A percentile compares a stretch with the other conserved stretches of the same genome.
phyloP scores from a whole-genome alignment of 768 basidiomycete genomes.

The Cystoderma amianthinum region DNA sequence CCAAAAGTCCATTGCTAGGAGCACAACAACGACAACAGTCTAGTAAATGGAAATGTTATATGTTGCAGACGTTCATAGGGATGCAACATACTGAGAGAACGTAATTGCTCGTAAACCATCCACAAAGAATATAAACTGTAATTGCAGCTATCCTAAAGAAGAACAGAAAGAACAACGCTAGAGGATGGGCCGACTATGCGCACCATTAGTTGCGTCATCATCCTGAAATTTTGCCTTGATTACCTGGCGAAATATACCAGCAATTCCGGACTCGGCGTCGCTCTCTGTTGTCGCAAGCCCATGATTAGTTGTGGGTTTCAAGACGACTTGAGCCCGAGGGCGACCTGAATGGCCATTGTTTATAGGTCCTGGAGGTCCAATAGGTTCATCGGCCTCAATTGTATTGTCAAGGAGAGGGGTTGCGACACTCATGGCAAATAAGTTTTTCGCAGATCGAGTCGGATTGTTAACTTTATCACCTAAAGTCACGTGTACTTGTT shows the following conservation, averaged over 20 bases:
- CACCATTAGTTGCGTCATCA: background rate
- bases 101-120: slow-evolving; percentile 84
- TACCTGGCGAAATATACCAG: slow-evolving; percentile 76
- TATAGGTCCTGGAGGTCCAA: slow-evolving; percentile 14
- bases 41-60: slow-evolving; percentile 9
- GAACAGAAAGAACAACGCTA: slow-evolving; percentile 83
- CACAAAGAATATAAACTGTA: slow-evolving; percentile 88
- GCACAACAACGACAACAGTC: slow-evolving; percentile 88
- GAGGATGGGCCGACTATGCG: slow-evolving; percentile 70
- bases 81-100: slow-evolving; percentile 74
- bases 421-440: slow-evolving; percentile 44
- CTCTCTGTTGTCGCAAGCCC: slow-evolving; percentile 45
- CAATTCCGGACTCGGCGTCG: slow-evolving; percentile 78
- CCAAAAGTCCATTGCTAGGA: slow-evolving; percentile 98
- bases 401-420: slow-evolving; percentile 68
- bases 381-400: slow-evolving; percentile 81
- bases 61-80: background rate
- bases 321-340: slow-evolving; percentile 39
- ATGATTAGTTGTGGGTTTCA: slow-evolving; percentile 42
- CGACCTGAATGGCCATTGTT: background rate
- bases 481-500: background rate
- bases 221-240: slow-evolving; percentile 5
- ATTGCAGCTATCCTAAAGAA: slow-evolving; percentile 87
- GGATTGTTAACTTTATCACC: no score
- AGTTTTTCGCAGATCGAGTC: no score